A percentile compares a stretch with the other conserved stretches of the same genome.
Conservation (phyloP, 176 grass and related monocot genomes). For the Alloteropsis semialata region DNA sequence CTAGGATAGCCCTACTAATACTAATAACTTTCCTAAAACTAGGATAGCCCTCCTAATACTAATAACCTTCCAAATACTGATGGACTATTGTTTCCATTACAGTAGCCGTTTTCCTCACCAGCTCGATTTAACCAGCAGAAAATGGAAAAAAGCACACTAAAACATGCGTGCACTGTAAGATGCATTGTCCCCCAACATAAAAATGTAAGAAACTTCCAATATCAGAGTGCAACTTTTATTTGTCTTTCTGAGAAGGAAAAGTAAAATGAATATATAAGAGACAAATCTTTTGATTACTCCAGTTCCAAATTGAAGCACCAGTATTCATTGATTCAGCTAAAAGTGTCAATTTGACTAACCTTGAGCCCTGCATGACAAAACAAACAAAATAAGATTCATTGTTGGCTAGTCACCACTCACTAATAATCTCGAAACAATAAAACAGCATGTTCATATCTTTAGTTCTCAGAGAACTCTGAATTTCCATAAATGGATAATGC, state of each 20-base stretch:
- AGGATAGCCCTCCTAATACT: not conserved
- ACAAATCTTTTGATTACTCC: slow-evolving; percentile 7
- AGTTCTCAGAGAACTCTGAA: slow-evolving; percentile 14
- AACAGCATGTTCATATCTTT: slow-evolving; percentile 7
- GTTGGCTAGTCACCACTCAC: not conserved
- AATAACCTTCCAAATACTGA: not conserved
- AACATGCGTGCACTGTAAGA: slow-evolving; percentile 15
- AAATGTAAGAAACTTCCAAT: slow-evolving; percentile 8
- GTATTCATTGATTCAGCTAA: slow-evolving; percentile 34
- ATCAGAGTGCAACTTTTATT: slow-evolving; percentile 13
- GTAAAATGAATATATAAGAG: slow-evolving; percentile 8
- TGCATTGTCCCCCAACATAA: not conserved
- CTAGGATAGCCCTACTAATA: not conserved
- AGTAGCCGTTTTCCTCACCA: slow-evolving; percentile 7
- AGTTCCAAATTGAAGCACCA: slow-evolving; percentile 34
- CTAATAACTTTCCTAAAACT: slow-evolving; percentile 1
- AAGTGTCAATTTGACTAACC: slow-evolving; percentile 51
- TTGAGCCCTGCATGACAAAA: slow-evolving; percentile 76
- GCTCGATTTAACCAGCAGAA: not conserved
- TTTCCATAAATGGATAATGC: slow-evolving; percentile 10
- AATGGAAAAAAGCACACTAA: not conserved
- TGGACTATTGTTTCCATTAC: not conserved
- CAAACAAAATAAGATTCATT: slow-evolving; percentile 3
- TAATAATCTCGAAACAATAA: slow-evolving; percentile 1
- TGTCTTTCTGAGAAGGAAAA: slow-evolving; percentile 18